phyloP scores from a whole-genome alignment of 192 early-diverging fungal genomes.

The Rhizophagus sp. region DNA sequence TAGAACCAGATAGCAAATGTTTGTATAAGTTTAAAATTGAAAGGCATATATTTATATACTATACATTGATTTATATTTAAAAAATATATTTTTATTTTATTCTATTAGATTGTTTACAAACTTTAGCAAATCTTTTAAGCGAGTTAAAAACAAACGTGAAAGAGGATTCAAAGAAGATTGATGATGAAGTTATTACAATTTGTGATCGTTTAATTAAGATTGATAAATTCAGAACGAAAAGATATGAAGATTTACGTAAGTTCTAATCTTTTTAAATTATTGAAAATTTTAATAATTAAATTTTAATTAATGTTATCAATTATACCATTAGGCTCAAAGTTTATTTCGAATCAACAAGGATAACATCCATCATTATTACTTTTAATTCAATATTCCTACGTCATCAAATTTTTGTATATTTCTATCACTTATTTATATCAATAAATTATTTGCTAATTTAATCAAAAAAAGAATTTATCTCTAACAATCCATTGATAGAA shows the following conservation, averaged over 20 bases:
- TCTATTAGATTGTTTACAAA: conserved; percentile 57
- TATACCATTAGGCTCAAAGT: not conserved
- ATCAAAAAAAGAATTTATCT: too few relatives aligned
- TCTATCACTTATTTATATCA: too few relatives aligned
- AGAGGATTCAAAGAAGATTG: not conserved
- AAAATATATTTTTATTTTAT: not conserved
- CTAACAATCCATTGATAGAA: too few relatives aligned
- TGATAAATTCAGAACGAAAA: conserved; percentile 13
- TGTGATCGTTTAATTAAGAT: conserved; percentile 27
- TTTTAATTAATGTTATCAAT: not conserved
- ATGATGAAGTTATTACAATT: conserved; percentile 16
- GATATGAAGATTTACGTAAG: conserved; percentile 29
- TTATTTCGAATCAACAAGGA: not conserved
- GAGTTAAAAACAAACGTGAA: conserved; percentile 33
- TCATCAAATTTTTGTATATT: too few relatives aligned
- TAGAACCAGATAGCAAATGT: conserved; percentile 88
- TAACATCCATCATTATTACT: not conserved
- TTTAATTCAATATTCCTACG: too few relatives aligned
- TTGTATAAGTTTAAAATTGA: conserved; percentile 29
- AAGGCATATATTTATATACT: not conserved
- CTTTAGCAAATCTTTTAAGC: conserved; percentile 56
- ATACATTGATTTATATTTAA: not conserved
- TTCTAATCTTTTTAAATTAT: not conserved
- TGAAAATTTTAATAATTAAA: not conserved
- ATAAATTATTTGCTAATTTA: too few relatives aligned